phyloP scores from a whole-genome alignment of 2,329 filamentous ascomycete species.

The Venturia pyrina region DNA sequence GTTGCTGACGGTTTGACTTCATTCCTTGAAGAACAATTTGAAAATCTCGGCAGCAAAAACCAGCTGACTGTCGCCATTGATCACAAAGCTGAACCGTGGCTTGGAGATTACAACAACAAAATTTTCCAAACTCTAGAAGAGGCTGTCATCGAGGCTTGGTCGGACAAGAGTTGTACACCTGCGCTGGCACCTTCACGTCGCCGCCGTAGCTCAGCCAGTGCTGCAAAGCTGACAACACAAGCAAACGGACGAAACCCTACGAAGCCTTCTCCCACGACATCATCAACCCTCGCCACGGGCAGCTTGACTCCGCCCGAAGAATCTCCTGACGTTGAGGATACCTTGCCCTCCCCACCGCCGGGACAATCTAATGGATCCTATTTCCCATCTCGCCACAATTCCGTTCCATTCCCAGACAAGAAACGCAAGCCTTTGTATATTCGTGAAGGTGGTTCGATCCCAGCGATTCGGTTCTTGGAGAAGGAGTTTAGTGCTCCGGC shows the following conservation, averaged over 20 bases:
- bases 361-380: constrained; percentile 24
- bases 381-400: neutral
- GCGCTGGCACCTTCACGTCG: constrained; percentile 17
- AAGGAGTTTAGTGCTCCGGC: constrained; percentile 89
- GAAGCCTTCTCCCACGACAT: constrained; percentile 39
- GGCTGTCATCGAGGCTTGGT: constrained; percentile 80
- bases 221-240: constrained; percentile 11
- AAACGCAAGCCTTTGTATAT: constrained; percentile 72
- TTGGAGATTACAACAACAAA: constrained; percentile 81
- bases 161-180: constrained; percentile 29
- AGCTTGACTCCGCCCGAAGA: constrained; percentile 20
- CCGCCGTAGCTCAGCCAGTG: constrained; percentile 20
- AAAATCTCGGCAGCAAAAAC: constrained; percentile 68
- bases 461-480: constrained; percentile 85
- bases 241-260: constrained; percentile 2
- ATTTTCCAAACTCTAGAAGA: constrained; percentile 83
- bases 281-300: constrained; percentile 40
- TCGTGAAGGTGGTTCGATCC: constrained; percentile 89
- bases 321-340: neutral
- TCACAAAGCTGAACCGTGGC: constrained; percentile 91
- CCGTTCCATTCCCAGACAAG: neutral
- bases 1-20: constrained; percentile 57
- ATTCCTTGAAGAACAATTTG: constrained; percentile 64
- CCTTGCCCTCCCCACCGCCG: constrained; percentile 20
- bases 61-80: constrained; percentile 73